Percentiles rank a stretch among this genome's conserved stretches.
phyloP scores from a whole-genome alignment of 2,329 filamentous ascomycete species.

The Emergomyces pasteurianus region DNA sequence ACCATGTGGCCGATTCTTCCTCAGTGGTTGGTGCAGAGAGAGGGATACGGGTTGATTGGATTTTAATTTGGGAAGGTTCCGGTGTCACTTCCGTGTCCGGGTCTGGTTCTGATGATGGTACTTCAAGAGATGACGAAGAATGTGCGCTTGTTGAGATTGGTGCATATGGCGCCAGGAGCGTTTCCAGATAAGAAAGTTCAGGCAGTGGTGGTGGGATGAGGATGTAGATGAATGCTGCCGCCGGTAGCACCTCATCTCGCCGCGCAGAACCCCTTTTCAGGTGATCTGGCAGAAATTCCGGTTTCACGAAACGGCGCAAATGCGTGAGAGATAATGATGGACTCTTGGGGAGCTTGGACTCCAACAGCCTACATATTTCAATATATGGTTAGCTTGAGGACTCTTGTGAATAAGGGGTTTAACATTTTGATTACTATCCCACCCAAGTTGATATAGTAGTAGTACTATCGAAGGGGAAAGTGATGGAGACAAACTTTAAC shows the following conservation, averaged over 20 bases:
- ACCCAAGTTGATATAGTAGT: neutral
- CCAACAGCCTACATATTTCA: conserved; percentile 23
- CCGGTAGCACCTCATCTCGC: conserved; percentile 9
- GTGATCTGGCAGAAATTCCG: conserved; percentile 21
- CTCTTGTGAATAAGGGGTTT: neutral
- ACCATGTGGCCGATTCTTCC: conserved; percentile 32
- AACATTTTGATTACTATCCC: neutral
- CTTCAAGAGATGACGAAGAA: neutral
- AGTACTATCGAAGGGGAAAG: neutral
- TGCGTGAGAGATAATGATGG: conserved; percentile 23
- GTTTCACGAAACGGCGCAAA: conserved; percentile 31
- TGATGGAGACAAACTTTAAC: conserved; percentile 24
- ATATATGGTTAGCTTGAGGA: conserved; percentile 3
- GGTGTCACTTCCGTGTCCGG: neutral
- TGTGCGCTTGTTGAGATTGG: conserved; percentile 9
- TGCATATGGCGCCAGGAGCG: conserved; percentile 27
- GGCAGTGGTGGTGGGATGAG: conserved; percentile 31
- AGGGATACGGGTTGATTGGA: conserved; percentile 27
- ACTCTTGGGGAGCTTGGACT: conserved; percentile 25
- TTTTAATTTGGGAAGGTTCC: conserved; percentile 9
- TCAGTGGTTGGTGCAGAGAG: conserved; percentile 29
- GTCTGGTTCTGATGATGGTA: neutral
- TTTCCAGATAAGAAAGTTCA: conserved; percentile 21
- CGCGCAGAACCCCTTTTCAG: conserved; percentile 12
- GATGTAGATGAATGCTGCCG: conserved; percentile 27